A percentile compares a stretch with the other conserved stretches of the same genome.
Evolutionary conservation across 495 filamentous ascomycete genomes (phyloP).

Genomic region (Aspergillus bertholletiae): DNA sequence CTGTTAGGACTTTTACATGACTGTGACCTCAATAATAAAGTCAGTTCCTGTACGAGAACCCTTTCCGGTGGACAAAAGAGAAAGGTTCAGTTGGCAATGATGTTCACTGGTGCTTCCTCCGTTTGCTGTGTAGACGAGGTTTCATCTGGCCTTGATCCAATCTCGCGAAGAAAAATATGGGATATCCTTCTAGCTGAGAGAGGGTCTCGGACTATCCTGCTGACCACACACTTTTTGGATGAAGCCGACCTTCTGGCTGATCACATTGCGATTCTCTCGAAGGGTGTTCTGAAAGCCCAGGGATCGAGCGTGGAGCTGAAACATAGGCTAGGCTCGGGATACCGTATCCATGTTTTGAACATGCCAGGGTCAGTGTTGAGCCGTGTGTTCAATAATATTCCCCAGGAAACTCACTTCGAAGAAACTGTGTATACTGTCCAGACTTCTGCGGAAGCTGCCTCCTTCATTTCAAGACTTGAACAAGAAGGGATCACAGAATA

Average conservation of each 20-base stretch:
- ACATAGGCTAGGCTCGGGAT: conserved; percentile 66
- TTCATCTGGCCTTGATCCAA: conserved; percentile 75
- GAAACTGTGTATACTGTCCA: conserved; percentile 66
- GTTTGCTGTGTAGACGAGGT: conserved; percentile 91
- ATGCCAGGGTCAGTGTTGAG: conserved; percentile 28
- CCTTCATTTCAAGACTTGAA: conserved; percentile 66
- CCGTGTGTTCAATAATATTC: conserved; percentile 49
- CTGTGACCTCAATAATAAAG: conserved; percentile 70
- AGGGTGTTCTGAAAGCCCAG: conserved; percentile 64
- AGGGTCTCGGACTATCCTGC: conserved; percentile 70
- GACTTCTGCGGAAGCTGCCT: conserved; percentile 57
- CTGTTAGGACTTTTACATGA: conserved; percentile 56
- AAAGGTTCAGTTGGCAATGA: conserved; percentile 89
- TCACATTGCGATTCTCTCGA: conserved; percentile 73
- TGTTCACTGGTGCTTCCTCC: conserved; percentile 80
- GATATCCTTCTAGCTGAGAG: conserved; percentile 80
- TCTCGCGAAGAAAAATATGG: conserved; percentile 82
- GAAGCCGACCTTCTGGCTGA: conserved; percentile 76
- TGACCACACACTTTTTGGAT: conserved; percentile 84
- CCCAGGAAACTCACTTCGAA: conserved; percentile 58
- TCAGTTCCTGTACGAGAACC: conserved; percentile 59
- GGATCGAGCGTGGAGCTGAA: conserved; percentile 79
- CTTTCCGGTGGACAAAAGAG: conserved; percentile 86
- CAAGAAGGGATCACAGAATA: conserved; percentile 60
- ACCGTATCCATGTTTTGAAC: conserved; percentile 67